Base-by-base conservation (phyloP, 495 filamentous ascomycete species). In the Annulohypoxylon stygium region DNA sequence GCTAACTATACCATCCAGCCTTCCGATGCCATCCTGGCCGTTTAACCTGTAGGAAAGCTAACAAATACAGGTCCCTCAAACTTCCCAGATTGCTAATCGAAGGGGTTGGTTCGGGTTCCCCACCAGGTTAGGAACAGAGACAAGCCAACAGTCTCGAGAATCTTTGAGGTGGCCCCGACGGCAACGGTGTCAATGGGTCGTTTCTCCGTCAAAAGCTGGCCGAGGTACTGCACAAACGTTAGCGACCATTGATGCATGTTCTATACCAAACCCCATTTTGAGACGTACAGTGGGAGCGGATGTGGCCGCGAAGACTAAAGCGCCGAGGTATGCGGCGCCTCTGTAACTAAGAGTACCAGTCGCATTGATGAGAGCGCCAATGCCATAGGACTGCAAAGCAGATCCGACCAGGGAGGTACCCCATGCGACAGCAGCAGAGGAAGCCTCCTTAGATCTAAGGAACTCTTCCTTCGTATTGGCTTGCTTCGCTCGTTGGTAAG, bases 391-490 rank as follows among this genome's bases (percentile, higher is more conserved):
- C 85, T 99, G 96, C 53, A 97, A 81, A 51, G 92, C 93, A 48
- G 93, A 95, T 75, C 96, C 96, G 78, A 92, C 88, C 51, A 98
- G 85, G 25, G 94, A 96, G 62, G 91, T 93, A 71, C 95, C 94
- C 92, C 93, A 97, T 53, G 94, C 92, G 57, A 94, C 88, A 45
- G 93, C 96, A 64, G 96, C 93, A 66, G 91, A 89, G 57, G 91
- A 90, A 54, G 95, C 92, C 82, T 99, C 95, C 85, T 94, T 95
- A 16, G 93, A 97, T 80, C 92, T 92, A 81, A 96, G 80, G 84
- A 97, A 97, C 82, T 98, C 97, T 80, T 98, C 94, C 86, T 97
- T 98, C 62, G 91, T 92, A 87, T 97, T 95, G 78, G 96, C 89
- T 20, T 89, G 83, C 86, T 97, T 94, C 69, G 96, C 96, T 62